Base-by-base conservation (phyloP, 202 grass and related monocot genomes). In the Panicum hallii region DNA sequence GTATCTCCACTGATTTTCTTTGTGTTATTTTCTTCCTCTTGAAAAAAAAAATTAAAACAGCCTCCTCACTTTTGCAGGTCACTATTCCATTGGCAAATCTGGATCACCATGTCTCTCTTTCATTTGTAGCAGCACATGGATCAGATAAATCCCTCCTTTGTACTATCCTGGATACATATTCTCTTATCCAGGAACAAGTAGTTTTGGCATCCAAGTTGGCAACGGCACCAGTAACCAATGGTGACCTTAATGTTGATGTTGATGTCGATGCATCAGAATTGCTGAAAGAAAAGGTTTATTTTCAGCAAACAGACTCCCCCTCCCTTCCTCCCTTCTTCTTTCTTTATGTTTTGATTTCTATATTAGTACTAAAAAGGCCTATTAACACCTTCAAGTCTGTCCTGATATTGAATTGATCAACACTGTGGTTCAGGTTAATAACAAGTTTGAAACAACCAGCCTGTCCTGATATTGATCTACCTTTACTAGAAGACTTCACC, bases 221-320 rank as follows among this genome's bases (percentile, higher is more conserved):
- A 63, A 84, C 80, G 20, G 6, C 81, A 60, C 80, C 86, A 78
- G 79, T 85, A 86, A 88, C 73, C 55, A 91, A 94, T 82, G 77
- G 72, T 72, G 69, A 14, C 13, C 4, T 32, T 30, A 23, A 30
- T 63, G 11, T 28, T 28, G 60, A 63, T 56, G 11, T 82, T 78
- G 86, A 94, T 72, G 16, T 86, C 58, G 44, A 74, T 83, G 84
- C 87, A 42, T 87, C 97, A n/a, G 92, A 97, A 72, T 63, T 86
- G 74, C 90, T 97, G 76, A 97, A 97, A 97, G 97, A 99, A 83
- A 99, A 99, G 97, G 97, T 93, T 44, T 36, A 30, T 71, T 79
- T 75, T 67, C 30, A 14, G 23, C 17, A 75, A 43, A 14, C 8
- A 38, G 10, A 7, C 73, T 32, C 14, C 66, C 12, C 26, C 26